These are phyloP conservation scores for Mortierella sp. DNA, from an alignment of 371 early-diverging fungal species.

Conservation along the genomic window DNA sequence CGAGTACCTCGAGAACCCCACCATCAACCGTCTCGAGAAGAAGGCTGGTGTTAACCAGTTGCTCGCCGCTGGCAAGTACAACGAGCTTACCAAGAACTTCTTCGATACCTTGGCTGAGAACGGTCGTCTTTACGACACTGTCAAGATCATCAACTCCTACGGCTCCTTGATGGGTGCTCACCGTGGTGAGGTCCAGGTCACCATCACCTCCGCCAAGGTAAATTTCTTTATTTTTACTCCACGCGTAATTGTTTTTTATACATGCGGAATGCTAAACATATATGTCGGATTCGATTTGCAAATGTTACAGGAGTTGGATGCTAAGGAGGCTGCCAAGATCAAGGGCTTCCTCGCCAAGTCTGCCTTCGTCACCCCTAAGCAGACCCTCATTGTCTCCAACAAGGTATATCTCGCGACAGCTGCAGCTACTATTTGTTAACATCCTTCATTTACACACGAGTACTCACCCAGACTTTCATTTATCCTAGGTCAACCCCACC, in stretches of 20 bases:
- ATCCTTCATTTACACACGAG: background rate
- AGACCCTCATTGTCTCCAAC: conserved; percentile 86
- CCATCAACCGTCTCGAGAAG: conserved; percentile 84
- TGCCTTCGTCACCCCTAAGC: conserved; percentile 69
- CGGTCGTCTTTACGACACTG: conserved; percentile 89
- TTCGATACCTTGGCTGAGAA: conserved; percentile 94
- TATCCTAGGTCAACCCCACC: conserved; percentile 82
- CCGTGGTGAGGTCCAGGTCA: conserved; percentile 91
- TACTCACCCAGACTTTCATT: background rate
- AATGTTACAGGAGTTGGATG: conserved; percentile 58
- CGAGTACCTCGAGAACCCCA: conserved; percentile 89
- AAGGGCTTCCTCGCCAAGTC: conserved; percentile 75
- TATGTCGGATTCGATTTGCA: background rate
- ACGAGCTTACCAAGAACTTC: conserved; percentile 88
- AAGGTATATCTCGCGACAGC: conserved; percentile 69
- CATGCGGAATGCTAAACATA: background rate
- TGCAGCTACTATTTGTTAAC: background rate
- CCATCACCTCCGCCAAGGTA: conserved; percentile 92
- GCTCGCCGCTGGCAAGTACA: conserved; percentile 76
- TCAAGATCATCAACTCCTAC: conserved; percentile 86
- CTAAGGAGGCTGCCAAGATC: conserved; percentile 70
- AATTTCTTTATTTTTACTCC: conserved; percentile 5
- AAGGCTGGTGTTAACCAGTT: conserved; percentile 78
- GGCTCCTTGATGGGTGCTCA: conserved; percentile 90
- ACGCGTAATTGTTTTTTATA: background rate